Conservation (phyloP, 768 basidiomycete species). For the Suillus fuscotomentosus region DNA sequence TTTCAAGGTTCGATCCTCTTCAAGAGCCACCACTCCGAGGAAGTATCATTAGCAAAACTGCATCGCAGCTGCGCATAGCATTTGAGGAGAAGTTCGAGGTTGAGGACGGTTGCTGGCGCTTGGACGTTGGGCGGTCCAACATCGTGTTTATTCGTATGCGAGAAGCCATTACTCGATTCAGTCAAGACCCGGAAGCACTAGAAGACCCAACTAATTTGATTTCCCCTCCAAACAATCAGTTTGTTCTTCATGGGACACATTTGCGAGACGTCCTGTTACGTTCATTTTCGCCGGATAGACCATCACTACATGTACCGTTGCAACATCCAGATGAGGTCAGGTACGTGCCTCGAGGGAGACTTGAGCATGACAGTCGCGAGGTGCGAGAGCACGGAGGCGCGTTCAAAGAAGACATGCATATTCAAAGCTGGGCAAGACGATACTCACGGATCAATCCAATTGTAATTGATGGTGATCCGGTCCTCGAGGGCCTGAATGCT, state of each 20-base stretch:
- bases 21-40: conserved; percentile 53
- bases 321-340: conserved; percentile 39
- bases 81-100: conserved; percentile 52
- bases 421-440: conserved; percentile 79
- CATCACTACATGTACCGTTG: conserved; percentile 28
- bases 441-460: conserved; percentile 61
- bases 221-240: conserved; percentile 39
- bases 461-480: conserved; percentile 75
- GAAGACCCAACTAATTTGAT: conserved; percentile 24
- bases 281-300: conserved; percentile 41
- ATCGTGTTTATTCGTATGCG: conserved; percentile 70
- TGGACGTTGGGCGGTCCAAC: conserved; percentile 72
- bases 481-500: conserved; percentile 58
- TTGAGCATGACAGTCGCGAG: conserved; percentile 36
- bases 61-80: conserved; percentile 54
- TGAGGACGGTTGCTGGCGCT: conserved; percentile 50
- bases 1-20: conserved; percentile 64
- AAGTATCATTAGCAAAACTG: conserved; percentile 47
- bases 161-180: conserved; percentile 56
- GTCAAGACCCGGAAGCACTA: conserved; percentile 47
- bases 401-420: conserved; percentile 70
- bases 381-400: conserved; percentile 37
- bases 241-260: conserved; percentile 66
- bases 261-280: conserved; percentile 70
- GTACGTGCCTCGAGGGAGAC: conserved; percentile 36